phyloP scores from a whole-genome alignment of 78 protist genomes.

The Salpingoeca rosetta region DNA sequence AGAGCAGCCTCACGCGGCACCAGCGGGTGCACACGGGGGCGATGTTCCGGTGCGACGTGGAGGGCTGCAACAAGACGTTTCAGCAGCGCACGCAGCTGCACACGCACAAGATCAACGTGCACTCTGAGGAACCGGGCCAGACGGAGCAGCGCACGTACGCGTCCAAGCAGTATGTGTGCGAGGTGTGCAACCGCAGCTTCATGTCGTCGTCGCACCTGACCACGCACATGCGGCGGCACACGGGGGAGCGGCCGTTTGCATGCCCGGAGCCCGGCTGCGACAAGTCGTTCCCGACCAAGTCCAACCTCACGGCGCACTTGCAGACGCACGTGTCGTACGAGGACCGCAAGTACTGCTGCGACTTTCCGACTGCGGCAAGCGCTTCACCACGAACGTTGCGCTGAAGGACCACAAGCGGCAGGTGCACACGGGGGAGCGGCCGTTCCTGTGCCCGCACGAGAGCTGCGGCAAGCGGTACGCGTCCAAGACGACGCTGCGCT shows the following conservation, averaged over 20 bases:
- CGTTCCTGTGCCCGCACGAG: constrained; percentile 7
- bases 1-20: constrained; percentile 1
- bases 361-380: neutral
- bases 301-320: constrained; percentile 1
- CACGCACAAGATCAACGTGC: too few species aligned
- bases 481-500: neutral
- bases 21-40: neutral
- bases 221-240: constrained; percentile 6
- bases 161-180: neutral
- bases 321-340: too few species aligned
- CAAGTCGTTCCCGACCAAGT: neutral
- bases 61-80: too few species aligned
- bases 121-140: too few species aligned
- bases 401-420: constrained; percentile 5
- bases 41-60: too few species aligned
- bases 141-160: too few species aligned
- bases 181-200: neutral
- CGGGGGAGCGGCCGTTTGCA: neutral
- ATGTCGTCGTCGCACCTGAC: neutral
- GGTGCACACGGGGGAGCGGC: constrained; percentile 29
- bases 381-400: neutral
- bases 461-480: constrained; percentile 2
- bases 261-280: neutral
- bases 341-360: too few species aligned
- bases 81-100: too few species aligned